These are phyloP conservation scores for Xylariaceae sp. DNA, from an alignment of 2,329 filamentous ascomycete species.

Conservation along the genomic window DNA sequence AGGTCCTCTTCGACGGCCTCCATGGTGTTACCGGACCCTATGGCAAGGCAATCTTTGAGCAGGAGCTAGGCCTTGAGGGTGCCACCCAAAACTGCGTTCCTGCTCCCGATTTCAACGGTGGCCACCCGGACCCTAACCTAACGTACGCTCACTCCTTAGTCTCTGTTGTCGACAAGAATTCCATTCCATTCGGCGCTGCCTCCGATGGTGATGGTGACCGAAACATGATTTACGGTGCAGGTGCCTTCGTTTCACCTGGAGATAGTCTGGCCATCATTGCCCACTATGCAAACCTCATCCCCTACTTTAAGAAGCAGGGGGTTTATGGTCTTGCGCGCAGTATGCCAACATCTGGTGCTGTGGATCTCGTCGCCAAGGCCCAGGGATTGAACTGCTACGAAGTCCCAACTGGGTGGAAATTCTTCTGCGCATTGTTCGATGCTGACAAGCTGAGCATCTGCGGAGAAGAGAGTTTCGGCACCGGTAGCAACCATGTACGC, in stretches of 20 bases:
- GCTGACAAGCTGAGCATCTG: constrained; percentile 96
- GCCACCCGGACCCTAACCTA: constrained; percentile 96
- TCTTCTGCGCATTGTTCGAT: constrained; percentile 95
- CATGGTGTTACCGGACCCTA: constrained; percentile 95
- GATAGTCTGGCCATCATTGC: constrained; percentile 98
- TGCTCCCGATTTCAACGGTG: constrained; percentile 91
- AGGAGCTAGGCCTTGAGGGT: constrained; percentile 78
- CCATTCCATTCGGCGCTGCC: constrained; percentile 92
- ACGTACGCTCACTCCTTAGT: constrained; percentile 95
- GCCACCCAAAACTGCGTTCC: constrained; percentile 88
- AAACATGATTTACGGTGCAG: constrained; percentile 99
- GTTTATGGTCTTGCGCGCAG: constrained; percentile 92
- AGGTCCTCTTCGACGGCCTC: constrained; percentile 92
- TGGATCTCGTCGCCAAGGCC: constrained; percentile 93
- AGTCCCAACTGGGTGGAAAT: constrained; percentile 98
- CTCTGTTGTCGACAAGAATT: constrained; percentile 84
- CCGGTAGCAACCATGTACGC: constrained; percentile 96
- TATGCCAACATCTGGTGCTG: constrained; percentile 95
- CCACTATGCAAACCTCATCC: constrained; percentile 92
- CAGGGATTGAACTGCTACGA: constrained; percentile 91
- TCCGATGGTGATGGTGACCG: constrained; percentile 97
- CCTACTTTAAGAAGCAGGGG: constrained; percentile 97
- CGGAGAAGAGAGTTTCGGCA: constrained; percentile 97
- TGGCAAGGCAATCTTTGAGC: constrained; percentile 89
- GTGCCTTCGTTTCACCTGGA: constrained; percentile 92